Conservation (phyloP, 345 rosid genomes). For the Turritis glabra region DNA sequence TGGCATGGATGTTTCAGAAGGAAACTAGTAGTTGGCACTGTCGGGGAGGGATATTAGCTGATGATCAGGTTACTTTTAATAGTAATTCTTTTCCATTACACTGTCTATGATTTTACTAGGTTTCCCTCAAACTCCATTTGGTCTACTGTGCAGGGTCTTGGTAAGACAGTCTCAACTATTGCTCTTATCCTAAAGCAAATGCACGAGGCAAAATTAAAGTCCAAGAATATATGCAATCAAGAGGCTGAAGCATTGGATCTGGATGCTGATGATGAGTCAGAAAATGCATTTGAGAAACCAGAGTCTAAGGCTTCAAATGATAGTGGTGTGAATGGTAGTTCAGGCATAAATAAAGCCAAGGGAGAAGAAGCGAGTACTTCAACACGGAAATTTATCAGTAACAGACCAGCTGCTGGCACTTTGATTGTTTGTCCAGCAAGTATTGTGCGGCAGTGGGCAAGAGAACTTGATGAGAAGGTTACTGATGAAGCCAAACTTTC, state of each 20-base stretch:
- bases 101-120: neutral
- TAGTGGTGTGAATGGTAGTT: constrained; percentile 40
- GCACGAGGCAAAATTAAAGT: constrained; percentile 56
- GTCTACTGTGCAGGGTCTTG: constrained; percentile 74
- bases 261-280: constrained; percentile 75
- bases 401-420: constrained; percentile 85
- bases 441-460: constrained; percentile 91
- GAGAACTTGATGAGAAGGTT: constrained; percentile 92
- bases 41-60: constrained; percentile 96
- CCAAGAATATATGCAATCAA: constrained; percentile 45
- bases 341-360: constrained; percentile 44
- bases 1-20: constrained; percentile 96
- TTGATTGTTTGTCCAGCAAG: constrained; percentile 97
- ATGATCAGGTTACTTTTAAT: constrained; percentile 81
- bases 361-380: constrained; percentile 62
- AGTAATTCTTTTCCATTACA: constrained; percentile 2
- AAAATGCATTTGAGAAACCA: constrained; percentile 12
- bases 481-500: constrained; percentile 65
- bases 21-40: constrained; percentile 83
- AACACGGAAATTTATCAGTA: constrained; percentile 41
- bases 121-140: constrained; percentile 12
- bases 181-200: constrained; percentile 88
- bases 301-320: constrained; percentile 38
- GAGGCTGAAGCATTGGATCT: constrained; percentile 79
- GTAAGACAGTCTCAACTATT: constrained; percentile 93